Percentiles rank a stretch among this genome's conserved stretches.
Conservation (phyloP, 805 yeast genomes). For the Candida cerambycidarum region DNA sequence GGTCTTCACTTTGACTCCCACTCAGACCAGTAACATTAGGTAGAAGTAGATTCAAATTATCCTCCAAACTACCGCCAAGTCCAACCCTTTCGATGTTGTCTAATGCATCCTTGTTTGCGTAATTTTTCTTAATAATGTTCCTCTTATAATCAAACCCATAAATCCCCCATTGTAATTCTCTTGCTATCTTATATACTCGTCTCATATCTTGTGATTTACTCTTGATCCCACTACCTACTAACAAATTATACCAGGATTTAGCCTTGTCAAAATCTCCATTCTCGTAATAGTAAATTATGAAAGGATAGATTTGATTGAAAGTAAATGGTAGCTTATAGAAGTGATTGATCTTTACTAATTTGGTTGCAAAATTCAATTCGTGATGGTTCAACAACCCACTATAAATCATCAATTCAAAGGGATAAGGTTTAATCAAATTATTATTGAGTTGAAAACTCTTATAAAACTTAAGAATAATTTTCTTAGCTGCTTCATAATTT, state of each 20-base stretch:
- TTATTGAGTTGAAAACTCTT: constrained; percentile 12
- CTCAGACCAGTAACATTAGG: background rate
- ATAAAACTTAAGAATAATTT: constrained; percentile 25
- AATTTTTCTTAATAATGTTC: constrained; percentile 21
- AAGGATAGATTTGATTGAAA: constrained; percentile 40
- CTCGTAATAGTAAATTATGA: constrained; percentile 35
- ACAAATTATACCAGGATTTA: constrained; percentile 36
- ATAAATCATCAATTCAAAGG: constrained; percentile 31
- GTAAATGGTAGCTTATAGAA: constrained; percentile 31
- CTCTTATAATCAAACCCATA: constrained; percentile 34
- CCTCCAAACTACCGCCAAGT: background rate
- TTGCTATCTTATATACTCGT: constrained; percentile 31
- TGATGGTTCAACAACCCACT: constrained; percentile 31
- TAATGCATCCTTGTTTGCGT: constrained; percentile 20
- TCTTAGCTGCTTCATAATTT: constrained; percentile 26
- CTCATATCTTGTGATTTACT: constrained; percentile 29
- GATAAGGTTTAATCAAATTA: constrained; percentile 21
- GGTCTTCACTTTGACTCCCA: too few species aligned
- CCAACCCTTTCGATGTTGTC: constrained; percentile 15
- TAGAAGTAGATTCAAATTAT: constrained; percentile 3
- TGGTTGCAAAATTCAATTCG: constrained; percentile 35
- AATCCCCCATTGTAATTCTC: constrained; percentile 35
- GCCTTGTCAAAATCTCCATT: constrained; percentile 31
- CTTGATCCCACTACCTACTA: constrained; percentile 30
- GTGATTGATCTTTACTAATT: constrained; percentile 26